These are phyloP conservation scores for Globisporangium lucens DNA, from an alignment of 352 stramenopile genomes.

Conservation along the genomic window DNA sequence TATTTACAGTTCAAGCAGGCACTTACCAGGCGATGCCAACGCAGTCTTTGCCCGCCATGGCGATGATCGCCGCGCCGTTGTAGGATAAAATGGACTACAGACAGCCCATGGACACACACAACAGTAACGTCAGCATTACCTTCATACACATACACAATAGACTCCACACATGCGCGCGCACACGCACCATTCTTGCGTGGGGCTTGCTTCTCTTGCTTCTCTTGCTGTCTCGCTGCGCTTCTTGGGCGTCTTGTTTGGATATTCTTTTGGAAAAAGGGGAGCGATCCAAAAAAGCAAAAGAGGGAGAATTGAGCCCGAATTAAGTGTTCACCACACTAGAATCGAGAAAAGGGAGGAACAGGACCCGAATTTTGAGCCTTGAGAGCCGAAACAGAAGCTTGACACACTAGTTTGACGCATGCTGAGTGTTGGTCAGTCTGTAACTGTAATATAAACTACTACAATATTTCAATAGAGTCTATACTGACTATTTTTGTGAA, in stretches of 20 bases:
- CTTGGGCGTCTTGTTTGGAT: constrained; percentile 9
- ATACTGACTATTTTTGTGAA: not conserved
- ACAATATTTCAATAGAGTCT: not conserved
- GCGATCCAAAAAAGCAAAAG: constrained; percentile 13
- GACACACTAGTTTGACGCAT: not conserved
- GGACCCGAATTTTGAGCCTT: not conserved
- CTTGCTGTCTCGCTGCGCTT: constrained; percentile 1
- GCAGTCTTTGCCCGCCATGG: constrained; percentile 99
- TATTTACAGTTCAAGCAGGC: not conserved
- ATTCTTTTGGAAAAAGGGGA: constrained; percentile 7
- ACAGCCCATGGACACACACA: not conserved
- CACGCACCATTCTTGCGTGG: constrained; percentile 31
- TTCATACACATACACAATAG: not conserved
- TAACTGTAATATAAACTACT: not conserved
- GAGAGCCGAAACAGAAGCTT: not conserved
- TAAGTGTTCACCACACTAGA: not conserved
- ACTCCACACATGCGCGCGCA: not conserved
- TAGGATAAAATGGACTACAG: constrained; percentile 91
- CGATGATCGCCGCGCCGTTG: constrained; percentile 98
- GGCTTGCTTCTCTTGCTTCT: constrained; percentile 2
- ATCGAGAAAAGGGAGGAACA: too few relatives aligned
- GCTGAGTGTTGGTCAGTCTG: not conserved
- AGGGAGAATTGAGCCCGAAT: not conserved
- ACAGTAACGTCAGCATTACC: constrained; percentile 1
- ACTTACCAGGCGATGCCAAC: constrained; percentile 95